phyloP scores from a whole-genome alignment of 2,329 filamentous ascomycete genomes.

The Ophiostoma fasciatum region DNA sequence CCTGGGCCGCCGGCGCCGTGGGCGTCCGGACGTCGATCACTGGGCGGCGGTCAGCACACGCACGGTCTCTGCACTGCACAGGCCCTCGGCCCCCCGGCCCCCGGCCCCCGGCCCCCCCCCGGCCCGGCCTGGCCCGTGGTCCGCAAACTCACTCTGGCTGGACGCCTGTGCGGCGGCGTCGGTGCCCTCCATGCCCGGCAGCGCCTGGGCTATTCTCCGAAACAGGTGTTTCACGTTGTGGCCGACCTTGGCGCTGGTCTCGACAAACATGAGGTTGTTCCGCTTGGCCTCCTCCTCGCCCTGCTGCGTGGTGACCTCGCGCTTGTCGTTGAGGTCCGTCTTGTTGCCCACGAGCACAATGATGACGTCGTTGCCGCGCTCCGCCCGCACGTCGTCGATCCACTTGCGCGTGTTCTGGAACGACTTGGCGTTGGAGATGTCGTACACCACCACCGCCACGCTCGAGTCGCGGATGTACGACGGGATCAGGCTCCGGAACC shows the following conservation, averaged over 20 bases:
- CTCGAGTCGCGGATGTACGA: constrained; percentile 97
- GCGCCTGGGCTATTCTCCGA: constrained; percentile 91
- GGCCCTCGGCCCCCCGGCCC: too few species aligned
- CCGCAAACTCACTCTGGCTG: constrained; percentile 51
- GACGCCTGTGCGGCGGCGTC: constrained; percentile 58
- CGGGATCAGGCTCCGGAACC: constrained; percentile 91
- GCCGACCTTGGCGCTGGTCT: constrained; percentile 94
- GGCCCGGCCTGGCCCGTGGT: too few species aligned
- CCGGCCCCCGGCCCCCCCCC: too few species aligned
- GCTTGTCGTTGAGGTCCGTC: constrained; percentile 96
- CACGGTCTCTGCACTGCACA: constrained; percentile 14
- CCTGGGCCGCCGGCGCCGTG: constrained; percentile 52
- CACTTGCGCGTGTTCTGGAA: constrained; percentile 99
- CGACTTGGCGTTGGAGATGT: constrained; percentile 82
- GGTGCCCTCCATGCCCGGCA: constrained; percentile 93
- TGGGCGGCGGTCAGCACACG: constrained; percentile 19
- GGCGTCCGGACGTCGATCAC: constrained; percentile 92
- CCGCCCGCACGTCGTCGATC: constrained; percentile 95
- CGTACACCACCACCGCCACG: constrained; percentile 96
- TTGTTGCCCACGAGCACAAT: constrained; percentile 98
- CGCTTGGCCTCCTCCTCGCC: constrained; percentile 97
- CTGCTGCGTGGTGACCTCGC: constrained; percentile 90
- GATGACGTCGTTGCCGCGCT: constrained; percentile 96
- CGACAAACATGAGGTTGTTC: constrained; percentile 97
- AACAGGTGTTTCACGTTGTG: constrained; percentile 98